Evolutionary conservation across 768 basidiomycete genomes (phyloP).

Genomic region (Sporobolomyces phaffii): DNA sequence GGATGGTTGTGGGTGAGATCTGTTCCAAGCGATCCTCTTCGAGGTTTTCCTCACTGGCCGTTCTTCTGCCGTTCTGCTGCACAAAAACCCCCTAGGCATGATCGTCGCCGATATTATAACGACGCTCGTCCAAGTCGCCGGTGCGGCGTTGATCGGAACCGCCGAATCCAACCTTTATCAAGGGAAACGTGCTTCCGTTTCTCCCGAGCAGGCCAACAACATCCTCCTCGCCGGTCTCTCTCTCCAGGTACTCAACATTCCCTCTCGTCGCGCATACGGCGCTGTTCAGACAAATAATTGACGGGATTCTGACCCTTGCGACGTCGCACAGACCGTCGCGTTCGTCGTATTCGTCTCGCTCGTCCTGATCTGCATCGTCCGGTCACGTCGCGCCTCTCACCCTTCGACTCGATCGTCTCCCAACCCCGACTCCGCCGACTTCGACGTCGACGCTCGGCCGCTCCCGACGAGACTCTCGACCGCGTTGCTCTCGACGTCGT

Average conservation of each 20-base stretch:
- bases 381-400: slow-evolving; percentile 12
- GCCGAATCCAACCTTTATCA: slow-evolving; percentile 32
- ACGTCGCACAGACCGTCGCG: slow-evolving; percentile 42
- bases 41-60: slow-evolving; percentile 10
- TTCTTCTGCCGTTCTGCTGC: neutral
- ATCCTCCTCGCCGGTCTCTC: slow-evolving; percentile 46
- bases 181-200: slow-evolving; percentile 10
- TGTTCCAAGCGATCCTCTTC: too few relatives aligned
- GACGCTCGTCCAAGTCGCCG: slow-evolving; percentile 45
- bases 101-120: slow-evolving; percentile 43
- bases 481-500: neutral
- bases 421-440: too few relatives aligned
- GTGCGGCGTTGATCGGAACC: slow-evolving; percentile 45
- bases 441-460: too few relatives aligned
- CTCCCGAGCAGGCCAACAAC: slow-evolving; percentile 45
- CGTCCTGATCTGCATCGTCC: slow-evolving; percentile 39
- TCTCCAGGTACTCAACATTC: slow-evolving; percentile 43
- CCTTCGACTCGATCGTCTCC: too few relatives aligned
- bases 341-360: slow-evolving; percentile 44
- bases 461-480: neutral
- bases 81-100: slow-evolving; percentile 41
- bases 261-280: neutral
- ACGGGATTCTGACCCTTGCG: too few relatives aligned
- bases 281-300: too few relatives aligned
- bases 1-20: slow-evolving; percentile 9